These are phyloP conservation scores for Hanseniaspora lindneri DNA, from an alignment of 805 yeast genomes.

Conservation along the genomic window DNA sequence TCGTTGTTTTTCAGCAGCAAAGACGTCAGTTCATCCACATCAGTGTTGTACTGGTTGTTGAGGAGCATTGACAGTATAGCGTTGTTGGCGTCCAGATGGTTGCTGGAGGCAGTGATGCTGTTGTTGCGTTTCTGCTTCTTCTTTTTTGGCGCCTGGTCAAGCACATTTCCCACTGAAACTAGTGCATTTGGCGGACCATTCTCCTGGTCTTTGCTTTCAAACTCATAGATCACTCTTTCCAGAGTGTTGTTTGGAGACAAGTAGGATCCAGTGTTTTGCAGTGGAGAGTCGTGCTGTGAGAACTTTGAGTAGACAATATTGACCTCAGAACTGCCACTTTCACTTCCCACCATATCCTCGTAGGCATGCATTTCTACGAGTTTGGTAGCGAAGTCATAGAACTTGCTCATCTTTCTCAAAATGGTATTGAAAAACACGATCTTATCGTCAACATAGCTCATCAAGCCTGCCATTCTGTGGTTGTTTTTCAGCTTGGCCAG, in stretches of 20 bases:
- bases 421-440: conserved; percentile 23
- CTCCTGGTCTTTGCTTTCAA: not conserved
- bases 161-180: not conserved
- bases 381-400: conserved; percentile 12
- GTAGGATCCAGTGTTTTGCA: not conserved
- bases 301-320: not conserved
- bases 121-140: not conserved
- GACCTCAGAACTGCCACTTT: not conserved
- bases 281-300: not conserved
- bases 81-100: not conserved
- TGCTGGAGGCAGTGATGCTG: not conserved
- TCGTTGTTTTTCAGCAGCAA: conserved; percentile 9
- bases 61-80: conserved; percentile 10
- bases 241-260: too few relatives aligned
- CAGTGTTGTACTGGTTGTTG: conserved; percentile 14
- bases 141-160: not conserved
- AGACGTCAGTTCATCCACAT: conserved; percentile 14
- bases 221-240: not conserved
- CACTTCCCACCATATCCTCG: not conserved
- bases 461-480: not conserved
- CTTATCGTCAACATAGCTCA: conserved; percentile 16
- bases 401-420: conserved; percentile 17
- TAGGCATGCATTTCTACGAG: not conserved
- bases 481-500: conserved; percentile 21
- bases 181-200: not conserved